Evolutionary conservation across 2,329 filamentous ascomycete genomes (phyloP).

Genomic region (Microthyrium microscopicum): DNA sequence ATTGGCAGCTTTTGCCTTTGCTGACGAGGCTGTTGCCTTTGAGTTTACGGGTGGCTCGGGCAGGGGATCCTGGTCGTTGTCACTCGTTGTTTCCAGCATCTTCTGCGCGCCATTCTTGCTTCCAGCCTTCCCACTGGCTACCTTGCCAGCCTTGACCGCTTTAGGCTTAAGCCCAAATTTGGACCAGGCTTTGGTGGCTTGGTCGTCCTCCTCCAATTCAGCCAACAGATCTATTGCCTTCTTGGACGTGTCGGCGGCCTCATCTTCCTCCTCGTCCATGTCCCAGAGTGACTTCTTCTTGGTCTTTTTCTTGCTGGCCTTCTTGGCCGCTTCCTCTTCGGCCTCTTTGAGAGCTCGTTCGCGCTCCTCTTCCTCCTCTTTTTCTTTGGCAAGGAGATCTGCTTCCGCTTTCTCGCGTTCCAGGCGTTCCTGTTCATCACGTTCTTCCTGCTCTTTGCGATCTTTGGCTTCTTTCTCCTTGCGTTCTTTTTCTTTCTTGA

Average conservation of each 20-base stretch:
- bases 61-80: too few species aligned
- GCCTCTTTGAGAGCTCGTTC: slow-evolving; percentile 16
- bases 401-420: slow-evolving; percentile 17
- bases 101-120: slow-evolving; percentile 26
- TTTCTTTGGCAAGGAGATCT: slow-evolving; percentile 16
- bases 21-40: slow-evolving; percentile 4
- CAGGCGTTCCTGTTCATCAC: slow-evolving; percentile 12
- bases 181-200: slow-evolving; percentile 14
- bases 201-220: slow-evolving; percentile 10
- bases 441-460: slow-evolving; percentile 15
- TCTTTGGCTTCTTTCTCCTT: slow-evolving; percentile 26
- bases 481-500: slow-evolving; percentile 16
- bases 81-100: slow-evolving; percentile 23
- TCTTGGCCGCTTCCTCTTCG: slow-evolving; percentile 14
- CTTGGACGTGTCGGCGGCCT: neutral
- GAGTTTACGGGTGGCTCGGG: slow-evolving; percentile 21
- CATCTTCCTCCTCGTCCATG: slow-evolving; percentile 11
- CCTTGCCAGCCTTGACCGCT: slow-evolving; percentile 17
- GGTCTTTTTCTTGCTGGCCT: slow-evolving; percentile 15
- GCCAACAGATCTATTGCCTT: slow-evolving; percentile 3
- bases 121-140: slow-evolving; percentile 23
- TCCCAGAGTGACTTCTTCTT: slow-evolving; percentile 21
- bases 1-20: slow-evolving; percentile 22
- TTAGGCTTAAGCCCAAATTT: slow-evolving; percentile 11
- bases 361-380: slow-evolving; percentile 12